Evolutionary conservation across 202 grass and related monocot species (phyloP), one percentile per base, ranked within the genome.

Genomic region (Carex arenaria): DNA sequence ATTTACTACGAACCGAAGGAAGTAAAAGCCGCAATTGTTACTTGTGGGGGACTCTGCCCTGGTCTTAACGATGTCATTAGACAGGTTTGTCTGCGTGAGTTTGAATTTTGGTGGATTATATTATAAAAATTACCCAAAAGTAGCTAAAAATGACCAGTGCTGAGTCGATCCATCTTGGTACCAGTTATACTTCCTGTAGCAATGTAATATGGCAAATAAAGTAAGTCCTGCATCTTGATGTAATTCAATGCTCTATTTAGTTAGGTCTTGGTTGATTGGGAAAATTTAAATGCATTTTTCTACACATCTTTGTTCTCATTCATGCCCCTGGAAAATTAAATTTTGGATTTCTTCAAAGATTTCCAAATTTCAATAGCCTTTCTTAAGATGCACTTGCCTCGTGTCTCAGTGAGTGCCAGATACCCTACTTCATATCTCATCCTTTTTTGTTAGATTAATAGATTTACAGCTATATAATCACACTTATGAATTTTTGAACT

Each of bases 21-120:
- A 91, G 95, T 97, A 90, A 97, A 97, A 88, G 92, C 95, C 57
- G 95, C 89, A 78, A 94, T 97, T 80, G 95, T 97, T 88, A 97
- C 90, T 11, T 97, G 95, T 86, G 95, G 95, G 71, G 95, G 95
- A 40, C 90, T 97, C 64, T 94, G 90, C 78, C 95, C 95, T 56
- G 95, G 95, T 85, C 90, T 97, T 84, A 97, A 97, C 82, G 95
- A 97, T 93, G 95, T 94, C 84, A 94, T 94, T 82, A 88, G 95
- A 83, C 95, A 97, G 90, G 95, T 97, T 78, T 78, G 74, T 78
- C 17, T 60, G 7, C 17, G 31, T 40, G 17, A 38, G 18, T 78
- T 78, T 40, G 30, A 40, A 40, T 72, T 36, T 57, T 59, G 53
- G 9, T 60, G 53, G 10, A 54, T 78, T 38, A 17, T 78, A 57